Evolutionary conservation across 495 filamentous ascomycete genomes (phyloP).

Genomic region (Penicillium angulare): DNA sequence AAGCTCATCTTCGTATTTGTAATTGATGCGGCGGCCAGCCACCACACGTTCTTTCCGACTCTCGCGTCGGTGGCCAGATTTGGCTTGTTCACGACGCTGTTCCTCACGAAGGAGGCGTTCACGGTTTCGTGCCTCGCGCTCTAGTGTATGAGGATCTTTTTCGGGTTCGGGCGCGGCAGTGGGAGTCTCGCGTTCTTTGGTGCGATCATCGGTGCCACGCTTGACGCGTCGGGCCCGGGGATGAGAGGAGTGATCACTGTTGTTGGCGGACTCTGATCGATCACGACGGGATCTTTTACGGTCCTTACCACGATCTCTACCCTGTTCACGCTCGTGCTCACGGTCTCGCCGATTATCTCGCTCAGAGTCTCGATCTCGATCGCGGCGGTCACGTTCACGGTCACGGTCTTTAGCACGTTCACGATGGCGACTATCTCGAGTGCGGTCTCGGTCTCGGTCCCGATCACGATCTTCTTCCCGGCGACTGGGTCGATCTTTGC

Average conservation of each 20-base stretch:
- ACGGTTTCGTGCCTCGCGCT: constrained; percentile 72
- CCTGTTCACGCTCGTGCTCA: constrained; percentile 8
- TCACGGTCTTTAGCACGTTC: constrained; percentile 34
- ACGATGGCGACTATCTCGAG: constrained; percentile 29
- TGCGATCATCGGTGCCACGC: constrained; percentile 27
- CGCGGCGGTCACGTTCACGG: constrained; percentile 22
- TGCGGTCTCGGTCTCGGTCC: constrained; percentile 19
- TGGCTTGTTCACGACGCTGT: constrained; percentile 58
- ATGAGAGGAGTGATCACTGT: constrained; percentile 34
- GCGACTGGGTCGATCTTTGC: constrained; percentile 39
- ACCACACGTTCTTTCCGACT: constrained; percentile 51
- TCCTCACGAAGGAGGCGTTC: constrained; percentile 77
- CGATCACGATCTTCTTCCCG: constrained; percentile 35
- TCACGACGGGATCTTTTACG: constrained; percentile 57
- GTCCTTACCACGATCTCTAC: constrained; percentile 47
- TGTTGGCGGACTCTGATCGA: constrained; percentile 40
- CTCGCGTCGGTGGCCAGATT: constrained; percentile 50
- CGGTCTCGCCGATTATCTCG: constrained; percentile 38
- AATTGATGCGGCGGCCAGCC: constrained; percentile 51
- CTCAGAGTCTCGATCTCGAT: constrained; percentile 34
- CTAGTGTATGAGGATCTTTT: constrained; percentile 70
- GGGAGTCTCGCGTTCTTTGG: constrained; percentile 11
- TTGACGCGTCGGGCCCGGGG: constrained; percentile 44
- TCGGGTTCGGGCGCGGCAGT: constrained; percentile 32
- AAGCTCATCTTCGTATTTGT: constrained; percentile 60